Conservation (phyloP, 495 filamentous ascomycete genomes). For the Penicillium angulare region DNA sequence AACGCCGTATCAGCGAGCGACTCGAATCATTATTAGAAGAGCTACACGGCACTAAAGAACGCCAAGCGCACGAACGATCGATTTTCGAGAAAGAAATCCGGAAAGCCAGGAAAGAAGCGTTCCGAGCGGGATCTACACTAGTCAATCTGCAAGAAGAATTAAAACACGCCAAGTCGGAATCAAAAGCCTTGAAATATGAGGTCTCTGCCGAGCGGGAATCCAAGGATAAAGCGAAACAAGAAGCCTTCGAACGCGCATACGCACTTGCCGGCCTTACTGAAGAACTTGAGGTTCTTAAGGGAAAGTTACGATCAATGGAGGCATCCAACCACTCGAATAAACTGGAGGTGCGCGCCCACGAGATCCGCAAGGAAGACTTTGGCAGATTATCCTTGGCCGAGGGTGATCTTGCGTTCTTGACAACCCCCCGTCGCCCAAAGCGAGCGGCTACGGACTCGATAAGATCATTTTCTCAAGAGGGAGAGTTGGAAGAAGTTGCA, state of each 20-base stretch:
- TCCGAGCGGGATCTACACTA: slow-evolving; percentile 71
- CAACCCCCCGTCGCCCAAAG: slow-evolving; percentile 41
- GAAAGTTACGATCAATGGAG: slow-evolving; percentile 63
- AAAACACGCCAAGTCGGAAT: slow-evolving; percentile 60
- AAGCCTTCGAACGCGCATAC: slow-evolving; percentile 73
- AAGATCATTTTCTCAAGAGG: slow-evolving; percentile 39
- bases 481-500: slow-evolving; percentile 50
- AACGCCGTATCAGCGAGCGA: slow-evolving; percentile 72
- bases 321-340: slow-evolving; percentile 48
- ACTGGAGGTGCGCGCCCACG: slow-evolving; percentile 30
- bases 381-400: slow-evolving; percentile 33
- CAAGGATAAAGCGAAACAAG: slow-evolving; percentile 64
- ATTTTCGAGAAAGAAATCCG: slow-evolving; percentile 85
- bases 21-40: slow-evolving; percentile 79
- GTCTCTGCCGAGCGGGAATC: slow-evolving; percentile 47
- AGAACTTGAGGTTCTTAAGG: slow-evolving; percentile 63
- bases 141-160: slow-evolving; percentile 83
- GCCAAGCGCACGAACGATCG: slow-evolving; percentile 65
- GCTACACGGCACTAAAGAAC: slow-evolving; percentile 70
- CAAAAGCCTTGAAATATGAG: slow-evolving; percentile 53
- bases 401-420: slow-evolving; percentile 35
- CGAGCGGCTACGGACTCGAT: slow-evolving; percentile 60
- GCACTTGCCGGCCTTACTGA: slow-evolving; percentile 71
- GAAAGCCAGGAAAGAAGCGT: slow-evolving; percentile 78
- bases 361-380: slow-evolving; percentile 28